phyloP scores from a whole-genome alignment of 805 yeast genomes.

The Scheffersomyces ergatensis region DNA sequence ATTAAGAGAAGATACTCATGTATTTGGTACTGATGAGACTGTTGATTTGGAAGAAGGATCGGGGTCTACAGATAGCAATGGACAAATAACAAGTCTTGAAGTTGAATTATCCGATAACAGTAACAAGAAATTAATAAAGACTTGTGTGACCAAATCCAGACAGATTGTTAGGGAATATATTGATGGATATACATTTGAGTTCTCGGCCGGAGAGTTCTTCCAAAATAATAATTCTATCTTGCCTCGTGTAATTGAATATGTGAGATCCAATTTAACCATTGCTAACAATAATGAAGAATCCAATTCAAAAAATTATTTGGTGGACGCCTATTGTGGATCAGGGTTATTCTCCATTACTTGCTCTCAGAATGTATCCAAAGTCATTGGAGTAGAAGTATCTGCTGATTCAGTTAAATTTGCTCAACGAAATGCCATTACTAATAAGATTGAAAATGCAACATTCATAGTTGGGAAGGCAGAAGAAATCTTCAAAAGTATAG shows the following conservation, averaged over 20 bases:
- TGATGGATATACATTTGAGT: constrained; percentile 75
- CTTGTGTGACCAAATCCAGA: constrained; percentile 77
- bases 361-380: constrained; percentile 74
- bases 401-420: constrained; percentile 92
- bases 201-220: constrained; percentile 93
- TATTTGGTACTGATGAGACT: constrained; percentile 14
- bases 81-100: constrained; percentile 27
- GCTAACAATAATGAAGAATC: constrained; percentile 28
- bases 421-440: constrained; percentile 69
- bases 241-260: constrained; percentile 80
- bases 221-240: constrained; percentile 92
- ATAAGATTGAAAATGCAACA: constrained; percentile 72
- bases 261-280: constrained; percentile 60
- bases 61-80: constrained; percentile 28
- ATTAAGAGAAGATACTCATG: constrained; percentile 71
- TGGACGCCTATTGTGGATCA: constrained; percentile 95
- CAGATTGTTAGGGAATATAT: constrained; percentile 77
- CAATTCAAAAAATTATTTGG: constrained; percentile 53
- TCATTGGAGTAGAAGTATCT: constrained; percentile 91
- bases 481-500: constrained; percentile 74
- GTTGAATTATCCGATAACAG: constrained; percentile 21
- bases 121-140: constrained; percentile 43
- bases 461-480: constrained; percentile 94
- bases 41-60: constrained; percentile 14
- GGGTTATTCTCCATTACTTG: constrained; percentile 91